Base-by-base conservation (phyloP, 495 filamentous ascomycete genomes). In the Penicillium tannophilum region DNA sequence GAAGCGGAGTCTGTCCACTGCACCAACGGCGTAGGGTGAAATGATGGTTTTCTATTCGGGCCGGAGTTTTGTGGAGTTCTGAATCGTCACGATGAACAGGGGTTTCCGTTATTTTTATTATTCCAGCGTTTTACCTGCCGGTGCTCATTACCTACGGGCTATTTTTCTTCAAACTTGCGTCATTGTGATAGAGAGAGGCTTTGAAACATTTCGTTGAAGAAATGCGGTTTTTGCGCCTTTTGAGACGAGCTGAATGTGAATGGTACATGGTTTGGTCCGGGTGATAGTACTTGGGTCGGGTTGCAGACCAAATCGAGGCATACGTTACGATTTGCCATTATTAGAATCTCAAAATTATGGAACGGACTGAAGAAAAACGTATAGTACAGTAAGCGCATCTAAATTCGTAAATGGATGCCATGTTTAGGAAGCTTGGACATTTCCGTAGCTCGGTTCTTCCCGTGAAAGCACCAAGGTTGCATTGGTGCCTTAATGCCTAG, bases 1-100 rank as follows among this genome's bases (percentile, higher is more conserved):
- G 73, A 83, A 83, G 64, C 66, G 78, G 26, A 69, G 70, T 24
- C 55, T 77, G 56, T 54, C 77, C 11, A 72, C 76, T 51, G 71
- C 69, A 14, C 61, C 57, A 1, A 64, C 71, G 52, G 61, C 59
- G 16, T 78, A 63, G 56, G n/a, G 8, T 12, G 8, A 47, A 8
- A 36, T 47, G 42, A 12, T 10, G 10, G 12, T 64, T 54, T 11
- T 42, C 41, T 43, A 55, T 55, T 41, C 23, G 10, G 6, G 39
- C 59, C 28, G 57, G 52, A 43, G 52, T 56, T 59, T 54, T 48
- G 51, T 30, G 58, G 58, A 52, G 59, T 69, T 58, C 53, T 16
- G 49, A 35, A 43, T 50, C 31, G 43, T 48, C 9, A 28, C n/a
- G 23, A 10, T 17, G 11, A 24, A 19, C 30, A 39, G 17, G 10